phyloP scores from a whole-genome alignment of 2,329 filamentous ascomycete species.

The Chaetomiaceae sp. region DNA sequence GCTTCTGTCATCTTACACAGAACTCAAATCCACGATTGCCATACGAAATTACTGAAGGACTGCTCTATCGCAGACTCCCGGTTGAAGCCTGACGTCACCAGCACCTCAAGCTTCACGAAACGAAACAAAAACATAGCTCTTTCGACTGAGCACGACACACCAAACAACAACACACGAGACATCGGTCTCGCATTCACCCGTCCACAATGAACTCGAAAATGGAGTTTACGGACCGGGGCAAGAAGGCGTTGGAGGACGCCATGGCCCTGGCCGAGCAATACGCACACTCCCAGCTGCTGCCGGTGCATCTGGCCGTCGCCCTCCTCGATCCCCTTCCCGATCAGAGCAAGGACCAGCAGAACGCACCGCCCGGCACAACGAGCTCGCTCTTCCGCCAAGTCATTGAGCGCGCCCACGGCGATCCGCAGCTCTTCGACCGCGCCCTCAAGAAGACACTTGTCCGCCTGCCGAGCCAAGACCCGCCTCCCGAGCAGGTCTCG shows the following conservation, averaged over 20 bases:
- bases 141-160: constrained; percentile 9
- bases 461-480: constrained; percentile 87
- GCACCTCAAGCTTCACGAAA: constrained; percentile 6
- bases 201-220: constrained; percentile 63
- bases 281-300: constrained; percentile 83
- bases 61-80: not conserved
- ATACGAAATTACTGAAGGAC: not conserved
- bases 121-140: not conserved
- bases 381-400: constrained; percentile 91
- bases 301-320: constrained; percentile 81
- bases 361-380: constrained; percentile 58
- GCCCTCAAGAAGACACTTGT: constrained; percentile 89
- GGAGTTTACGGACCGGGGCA: constrained; percentile 91
- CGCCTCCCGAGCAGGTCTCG: constrained; percentile 82
- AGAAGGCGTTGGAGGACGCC: constrained; percentile 84
- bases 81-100: constrained; percentile 25
- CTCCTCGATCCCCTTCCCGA: constrained; percentile 72
- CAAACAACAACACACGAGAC: constrained; percentile 17
- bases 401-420: constrained; percentile 87
- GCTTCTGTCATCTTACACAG: constrained; percentile 3
- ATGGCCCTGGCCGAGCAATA: constrained; percentile 86
- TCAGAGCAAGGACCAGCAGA: constrained; percentile 78
- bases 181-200: constrained; percentile 16
- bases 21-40: not conserved
- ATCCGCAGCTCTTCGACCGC: constrained; percentile 82